Base-by-base conservation (phyloP, 768 basidiomycete genomes). In the Lentinula aciculospora region DNA sequence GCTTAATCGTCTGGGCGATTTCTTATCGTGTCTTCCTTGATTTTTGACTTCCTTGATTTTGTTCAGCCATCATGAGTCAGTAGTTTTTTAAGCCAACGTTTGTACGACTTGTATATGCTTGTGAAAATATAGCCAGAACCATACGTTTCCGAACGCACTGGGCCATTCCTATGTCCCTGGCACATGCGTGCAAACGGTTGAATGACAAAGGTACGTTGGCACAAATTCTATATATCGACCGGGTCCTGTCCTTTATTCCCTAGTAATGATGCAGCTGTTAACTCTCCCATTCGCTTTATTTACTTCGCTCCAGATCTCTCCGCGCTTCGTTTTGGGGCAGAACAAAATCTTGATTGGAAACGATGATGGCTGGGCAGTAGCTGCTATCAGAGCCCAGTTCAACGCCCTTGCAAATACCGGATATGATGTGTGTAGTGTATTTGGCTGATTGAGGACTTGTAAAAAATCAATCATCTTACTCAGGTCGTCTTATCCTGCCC, bases 401-500 rank as follows among this genome's bases (percentile, higher is more conserved):
- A 65, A 68, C 47, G 71, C 75, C 0, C 66, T 81, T 50, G 65
- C 64, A 25, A 65, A 69, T 58, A 53, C 54, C 27, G 56, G 76
- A 49, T 77, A 77, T 44, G 3, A 74, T 57, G 45, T 57, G 8
- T 21, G n/a, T 47, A 17, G 40, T 42, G 9, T 17, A 23, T 57
- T 17, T 28, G 0, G 4, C 37, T 31, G 3, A 28, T 19, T 13
- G 19, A n/a, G n/a, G n/a, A n/a, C 25, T 23, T 13, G 21, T 9
- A 12, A 6, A 28, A 4, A 25, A 36, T 25, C 15, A 4, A 2
- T 29, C 27, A 29, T 42, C 7, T 28, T 39, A 4, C 32, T 21
- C 45, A 79, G 76, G 74, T 76, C 15, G 64, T 80, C n/a, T 64
- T 81, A 2, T 81, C 79, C 15, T 70, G 72, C 4, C 79, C 80